Evolutionary conservation across 345 rosid genomes (phyloP).

Genomic region (Rhizophora apiculata): DNA sequence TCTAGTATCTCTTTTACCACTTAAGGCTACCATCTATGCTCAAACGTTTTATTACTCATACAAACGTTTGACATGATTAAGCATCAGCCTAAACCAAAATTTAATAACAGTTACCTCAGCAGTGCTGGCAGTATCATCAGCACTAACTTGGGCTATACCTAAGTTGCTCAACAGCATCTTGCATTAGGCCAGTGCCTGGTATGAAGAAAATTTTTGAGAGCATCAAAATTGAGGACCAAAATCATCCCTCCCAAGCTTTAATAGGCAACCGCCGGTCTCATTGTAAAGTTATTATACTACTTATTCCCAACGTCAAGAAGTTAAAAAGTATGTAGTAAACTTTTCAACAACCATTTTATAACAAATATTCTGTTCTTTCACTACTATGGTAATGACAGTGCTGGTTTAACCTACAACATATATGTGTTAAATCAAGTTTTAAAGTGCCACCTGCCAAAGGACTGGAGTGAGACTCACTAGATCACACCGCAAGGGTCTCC

Average conservation of each 20-base stretch:
- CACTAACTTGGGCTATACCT: slow-evolving; percentile 51
- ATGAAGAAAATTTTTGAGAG: slow-evolving; percentile 8
- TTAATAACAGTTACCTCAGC: slow-evolving; percentile 54
- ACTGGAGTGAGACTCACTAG: neutral
- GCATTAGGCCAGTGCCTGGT: slow-evolving; percentile 80
- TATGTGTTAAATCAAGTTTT: neutral
- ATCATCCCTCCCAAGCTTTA: too few species aligned
- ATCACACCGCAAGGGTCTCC: neutral
- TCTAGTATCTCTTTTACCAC: slow-evolving; percentile 53
- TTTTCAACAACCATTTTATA: neutral
- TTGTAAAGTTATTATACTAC: slow-evolving; percentile 5
- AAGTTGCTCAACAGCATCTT: slow-evolving; percentile 56
- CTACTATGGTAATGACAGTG: neutral
- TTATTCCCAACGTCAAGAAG: neutral
- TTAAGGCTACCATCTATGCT: slow-evolving; percentile 54
- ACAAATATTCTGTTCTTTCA: too few species aligned
- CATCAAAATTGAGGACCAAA: neutral
- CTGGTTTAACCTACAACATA: neutral
- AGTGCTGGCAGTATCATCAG: slow-evolving; percentile 80
- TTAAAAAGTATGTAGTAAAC: too few species aligned
- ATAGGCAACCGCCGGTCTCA: too few species aligned
- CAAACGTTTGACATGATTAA: slow-evolving; percentile 10
- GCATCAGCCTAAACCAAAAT: neutral
- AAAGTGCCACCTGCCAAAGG: neutral
- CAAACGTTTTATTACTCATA: slow-evolving; percentile 10